Base-by-base conservation (phyloP, 805 yeast species). In the Metschnikowia hibisci region DNA sequence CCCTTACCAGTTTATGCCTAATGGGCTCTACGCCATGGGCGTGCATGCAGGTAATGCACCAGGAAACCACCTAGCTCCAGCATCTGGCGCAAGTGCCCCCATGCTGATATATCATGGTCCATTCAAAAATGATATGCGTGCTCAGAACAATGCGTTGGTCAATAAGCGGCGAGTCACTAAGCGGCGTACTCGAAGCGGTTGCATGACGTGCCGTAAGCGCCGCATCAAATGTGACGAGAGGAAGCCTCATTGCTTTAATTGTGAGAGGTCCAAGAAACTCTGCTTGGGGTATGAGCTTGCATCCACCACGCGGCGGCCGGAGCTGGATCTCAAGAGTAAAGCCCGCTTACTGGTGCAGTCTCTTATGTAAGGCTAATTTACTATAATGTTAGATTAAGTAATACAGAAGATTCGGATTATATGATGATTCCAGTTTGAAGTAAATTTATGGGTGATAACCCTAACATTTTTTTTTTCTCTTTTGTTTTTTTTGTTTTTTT, bases 211-310 rank as follows among this genome's bases (percentile, higher is more conserved):
- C 58, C 71, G 89, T 27, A 76, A 79, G 56, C 64, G 89, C 48
- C 67, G 89, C 34, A 81, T 83, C 55, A 83, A 83, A 63, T 84
- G 90, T 61, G 90, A 84, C 61, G 90, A 84, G 64, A 61, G 81
- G 38, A 82, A 80, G 53, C 88, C 89, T 1, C 69, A 73, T 44
- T 84, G 90, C 58, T 69, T 67, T 52, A 83, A 84, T 55, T 84
- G 90, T 58, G 81, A 78, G 51, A 73, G 82, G 44, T 70, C 80
- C 18, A 77, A 77, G 55, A 81, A 82, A 45, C 73, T 74, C 9
- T 84, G 90, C 52, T 62, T 78, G n/a, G 89, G 88, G 4, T 83
- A 84, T 57, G 85, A 78, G 47, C 40, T 36, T n/a, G 40, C 29
- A 4, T 28, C 40, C 13, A 10, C 30, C 30, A n/a, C 32, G 13